Evolutionary conservation across 225 moss, liverwort and hornwort species (phyloP).

Genomic region (Takakia lepidozioides): DNA sequence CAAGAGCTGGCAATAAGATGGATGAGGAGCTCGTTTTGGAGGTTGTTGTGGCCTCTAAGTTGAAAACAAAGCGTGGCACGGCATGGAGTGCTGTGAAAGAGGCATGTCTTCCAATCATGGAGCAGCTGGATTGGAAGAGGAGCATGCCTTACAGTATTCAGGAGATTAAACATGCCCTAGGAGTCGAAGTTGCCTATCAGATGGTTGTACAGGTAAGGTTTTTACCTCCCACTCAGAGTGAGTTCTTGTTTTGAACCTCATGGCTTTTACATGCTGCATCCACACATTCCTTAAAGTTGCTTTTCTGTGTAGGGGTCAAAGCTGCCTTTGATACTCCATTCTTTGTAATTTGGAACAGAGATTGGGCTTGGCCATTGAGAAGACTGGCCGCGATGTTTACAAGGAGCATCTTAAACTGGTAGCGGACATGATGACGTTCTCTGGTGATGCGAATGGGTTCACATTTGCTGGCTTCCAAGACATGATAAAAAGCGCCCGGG

Average conservation of each 20-base stretch:
- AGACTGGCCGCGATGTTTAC: constrained; percentile 46
- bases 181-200: constrained; percentile 66
- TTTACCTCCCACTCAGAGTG: no score
- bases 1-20: constrained; percentile 7
- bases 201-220: constrained; percentile 67
- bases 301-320: background rate
- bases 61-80: constrained; percentile 25
- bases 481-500: constrained; percentile 40
- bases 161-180: constrained; percentile 64
- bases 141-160: constrained; percentile 90
- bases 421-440: constrained; percentile 78
- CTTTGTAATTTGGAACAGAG: constrained; percentile 68
- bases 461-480: constrained; percentile 72
- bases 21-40: constrained; percentile 70
- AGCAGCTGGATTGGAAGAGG: constrained; percentile 69
- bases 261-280: no score
- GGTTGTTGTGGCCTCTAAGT: constrained; percentile 40
- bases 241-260: no score
- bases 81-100: constrained; percentile 65
- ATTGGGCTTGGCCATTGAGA: constrained; percentile 57
- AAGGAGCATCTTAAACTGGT: constrained; percentile 63
- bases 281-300: no score
- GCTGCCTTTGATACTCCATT: background rate
- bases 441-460: constrained; percentile 80
- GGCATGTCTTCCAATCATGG: constrained; percentile 50